A percentile compares a stretch with the other conserved stretches of the same genome.
Evolutionary conservation across 345 rosid genomes (phyloP).

Genomic region (Aquilaria sinensis): DNA sequence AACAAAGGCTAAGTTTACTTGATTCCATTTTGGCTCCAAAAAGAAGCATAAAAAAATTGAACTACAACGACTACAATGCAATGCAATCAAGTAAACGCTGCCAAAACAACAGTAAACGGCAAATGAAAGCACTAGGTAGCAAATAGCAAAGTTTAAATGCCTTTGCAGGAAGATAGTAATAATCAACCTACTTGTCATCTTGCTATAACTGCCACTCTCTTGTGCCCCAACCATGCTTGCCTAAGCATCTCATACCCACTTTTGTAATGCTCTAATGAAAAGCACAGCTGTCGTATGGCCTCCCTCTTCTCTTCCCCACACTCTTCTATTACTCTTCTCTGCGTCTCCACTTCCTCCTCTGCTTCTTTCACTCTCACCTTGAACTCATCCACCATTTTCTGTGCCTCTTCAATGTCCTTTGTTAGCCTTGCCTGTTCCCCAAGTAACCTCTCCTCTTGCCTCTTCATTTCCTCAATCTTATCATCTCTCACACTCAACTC

Average conservation of each 20-base stretch:
- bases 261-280: conserved; percentile 60
- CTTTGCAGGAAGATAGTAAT: no score
- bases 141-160: no score
- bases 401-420: conserved; percentile 21
- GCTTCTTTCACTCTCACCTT: conserved; percentile 37
- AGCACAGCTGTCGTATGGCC: conserved; percentile 68
- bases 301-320: conserved; percentile 67
- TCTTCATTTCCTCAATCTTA: conserved; percentile 33
- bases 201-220: conserved; percentile 22
- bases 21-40: no score
- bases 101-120: no score
- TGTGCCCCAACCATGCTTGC: conserved; percentile 33
- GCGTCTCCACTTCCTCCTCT: conserved; percentile 43
- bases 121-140: no score
- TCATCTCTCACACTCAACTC: conserved; percentile 30
- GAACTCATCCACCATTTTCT: conserved; percentile 21
- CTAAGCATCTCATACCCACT: conserved; percentile 40
- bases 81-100: no score
- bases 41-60: no score
- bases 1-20: no score
- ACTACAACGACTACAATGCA: no score
- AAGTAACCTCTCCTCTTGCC: conserved; percentile 41
- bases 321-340: conserved; percentile 32
- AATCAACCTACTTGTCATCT: conserved; percentile 5
- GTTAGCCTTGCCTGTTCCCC: conserved; percentile 43